Conservation (phyloP, 306 rosid species). For the Prunus mira region DNA sequence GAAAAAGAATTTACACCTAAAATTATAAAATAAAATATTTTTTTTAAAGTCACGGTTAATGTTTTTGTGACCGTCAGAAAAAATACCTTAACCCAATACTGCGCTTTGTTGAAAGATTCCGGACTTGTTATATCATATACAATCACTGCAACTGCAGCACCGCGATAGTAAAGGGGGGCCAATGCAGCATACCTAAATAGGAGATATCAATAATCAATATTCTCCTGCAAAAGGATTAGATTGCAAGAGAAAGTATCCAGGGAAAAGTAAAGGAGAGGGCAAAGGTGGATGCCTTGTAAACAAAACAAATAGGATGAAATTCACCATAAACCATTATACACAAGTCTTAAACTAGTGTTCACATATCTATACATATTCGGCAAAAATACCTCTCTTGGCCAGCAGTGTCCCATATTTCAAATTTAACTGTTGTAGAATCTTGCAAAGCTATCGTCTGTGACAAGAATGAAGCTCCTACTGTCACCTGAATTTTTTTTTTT, state of each 20-base stretch:
- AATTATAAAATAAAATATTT: neutral
- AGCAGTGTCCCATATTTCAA: slow-evolving; percentile 99
- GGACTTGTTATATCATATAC: slow-evolving; percentile 97
- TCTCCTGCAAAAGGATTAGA: slow-evolving; percentile 2
- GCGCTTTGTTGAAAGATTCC: slow-evolving; percentile 90
- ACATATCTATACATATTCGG: slow-evolving; percentile 3
- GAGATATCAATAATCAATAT: slow-evolving; percentile 25
- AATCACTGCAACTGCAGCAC: slow-evolving; percentile 95
- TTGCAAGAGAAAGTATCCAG: slow-evolving; percentile 2
- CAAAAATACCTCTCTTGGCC: slow-evolving; percentile 90
- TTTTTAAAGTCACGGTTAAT: neutral
- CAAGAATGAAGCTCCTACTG: slow-evolving; percentile 99
- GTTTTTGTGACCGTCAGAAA: slow-evolving; percentile 12
- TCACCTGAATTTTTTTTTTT: slow-evolving; percentile 60
- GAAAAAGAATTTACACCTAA: neutral
- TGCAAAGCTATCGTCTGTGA: slow-evolving; percentile 97
- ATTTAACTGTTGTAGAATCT: slow-evolving; percentile 97
- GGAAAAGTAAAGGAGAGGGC: slow-evolving; percentile 8
- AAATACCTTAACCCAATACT: slow-evolving; percentile 98
- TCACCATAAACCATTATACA: neutral
- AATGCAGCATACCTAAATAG: slow-evolving; percentile 83
- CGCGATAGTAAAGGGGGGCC: slow-evolving; percentile 95
- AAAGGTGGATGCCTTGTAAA: slow-evolving; percentile 1
- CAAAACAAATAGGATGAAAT: neutral
- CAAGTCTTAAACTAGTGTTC: neutral